Evolutionary conservation across 1,284 basidiomycete genomes (phyloP).

Genomic region (Hypsizygus ulmarius): DNA sequence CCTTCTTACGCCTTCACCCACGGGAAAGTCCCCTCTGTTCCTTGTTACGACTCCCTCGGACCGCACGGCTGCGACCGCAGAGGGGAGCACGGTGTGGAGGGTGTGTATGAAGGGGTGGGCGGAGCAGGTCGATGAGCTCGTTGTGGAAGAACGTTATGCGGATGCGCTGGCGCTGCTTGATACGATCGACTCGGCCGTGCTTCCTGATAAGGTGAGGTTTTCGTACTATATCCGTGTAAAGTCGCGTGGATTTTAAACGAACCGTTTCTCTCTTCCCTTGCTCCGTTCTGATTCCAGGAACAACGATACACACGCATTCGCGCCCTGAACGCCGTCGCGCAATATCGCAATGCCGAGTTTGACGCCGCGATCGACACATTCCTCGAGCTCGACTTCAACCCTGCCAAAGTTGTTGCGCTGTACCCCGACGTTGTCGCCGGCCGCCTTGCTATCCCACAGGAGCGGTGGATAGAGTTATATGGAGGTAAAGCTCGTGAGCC

Average conservation of each 20-base stretch:
- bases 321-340: conserved; percentile 72
- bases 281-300: conserved; percentile 35
- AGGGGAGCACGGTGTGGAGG: conserved; percentile 80
- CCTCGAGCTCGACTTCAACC: conserved; percentile 88
- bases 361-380: conserved; percentile 86
- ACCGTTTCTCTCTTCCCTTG: background rate
- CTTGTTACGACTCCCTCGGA: conserved; percentile 76
- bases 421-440: conserved; percentile 86
- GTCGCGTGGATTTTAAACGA: background rate
- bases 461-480: conserved; percentile 84
- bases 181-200: conserved; percentile 57
- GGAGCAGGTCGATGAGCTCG: conserved; percentile 84
- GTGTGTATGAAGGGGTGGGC: conserved; percentile 73
- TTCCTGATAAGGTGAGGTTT: conserved; percentile 63
- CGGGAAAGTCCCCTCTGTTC: conserved; percentile 58
- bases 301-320: conserved; percentile 55
- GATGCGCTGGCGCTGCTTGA: conserved; percentile 84
- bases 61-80: conserved; percentile 52
- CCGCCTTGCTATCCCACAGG: conserved; percentile 63
- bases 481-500: conserved; percentile 60
- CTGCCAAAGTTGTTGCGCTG: conserved; percentile 89
- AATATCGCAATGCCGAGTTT: conserved; percentile 69
- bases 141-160: conserved; percentile 67
- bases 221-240: conserved; percentile 9
- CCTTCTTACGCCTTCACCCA: conserved; percentile 51